A percentile compares a stretch with the other conserved stretches of the same genome.
Conservation (phyloP, 2,329 filamentous ascomycete genomes). For the Metarhizium rileyi region DNA sequence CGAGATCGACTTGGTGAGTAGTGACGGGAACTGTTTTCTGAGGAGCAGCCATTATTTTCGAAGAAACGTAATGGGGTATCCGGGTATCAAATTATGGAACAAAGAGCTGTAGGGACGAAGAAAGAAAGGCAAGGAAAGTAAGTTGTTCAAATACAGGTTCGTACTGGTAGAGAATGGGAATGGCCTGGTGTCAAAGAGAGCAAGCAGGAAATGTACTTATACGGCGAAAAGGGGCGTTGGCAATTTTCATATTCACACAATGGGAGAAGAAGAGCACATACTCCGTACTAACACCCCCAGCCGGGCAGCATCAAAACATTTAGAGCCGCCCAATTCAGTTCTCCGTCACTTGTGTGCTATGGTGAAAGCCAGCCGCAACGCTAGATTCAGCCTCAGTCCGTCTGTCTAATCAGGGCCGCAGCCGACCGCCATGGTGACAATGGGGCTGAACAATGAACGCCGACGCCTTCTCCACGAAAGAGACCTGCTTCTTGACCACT, state of each 20-base stretch:
- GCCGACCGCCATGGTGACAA: not conserved
- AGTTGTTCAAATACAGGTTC: not conserved
- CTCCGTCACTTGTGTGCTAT: not conserved
- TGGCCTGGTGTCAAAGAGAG: not conserved
- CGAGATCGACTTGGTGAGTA: conserved; percentile 28
- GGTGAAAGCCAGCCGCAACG: not conserved
- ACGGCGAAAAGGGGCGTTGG: too few relatives aligned
- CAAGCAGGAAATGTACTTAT: too few relatives aligned
- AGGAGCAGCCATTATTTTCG: conserved; percentile 1
- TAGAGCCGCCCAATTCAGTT: too few relatives aligned
- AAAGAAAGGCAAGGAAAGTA: not conserved
- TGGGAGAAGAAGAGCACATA: too few relatives aligned
- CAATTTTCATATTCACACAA: too few relatives aligned
- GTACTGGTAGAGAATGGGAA: too few relatives aligned
- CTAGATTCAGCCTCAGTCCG: conserved; percentile 1
- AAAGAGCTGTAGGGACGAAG: not conserved
- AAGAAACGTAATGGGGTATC: not conserved
- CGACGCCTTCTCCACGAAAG: not conserved
- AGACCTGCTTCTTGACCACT: not conserved
- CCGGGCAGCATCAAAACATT: too few relatives aligned
- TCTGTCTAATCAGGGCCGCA: not conserved
- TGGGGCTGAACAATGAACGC: conserved; percentile 1
- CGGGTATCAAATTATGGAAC: not conserved
- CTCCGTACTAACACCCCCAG: too few relatives aligned
- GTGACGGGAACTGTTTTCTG: not conserved